Conservation (phyloP, 768 basidiomycete species). For the Leccinum truebloodii region DNA sequence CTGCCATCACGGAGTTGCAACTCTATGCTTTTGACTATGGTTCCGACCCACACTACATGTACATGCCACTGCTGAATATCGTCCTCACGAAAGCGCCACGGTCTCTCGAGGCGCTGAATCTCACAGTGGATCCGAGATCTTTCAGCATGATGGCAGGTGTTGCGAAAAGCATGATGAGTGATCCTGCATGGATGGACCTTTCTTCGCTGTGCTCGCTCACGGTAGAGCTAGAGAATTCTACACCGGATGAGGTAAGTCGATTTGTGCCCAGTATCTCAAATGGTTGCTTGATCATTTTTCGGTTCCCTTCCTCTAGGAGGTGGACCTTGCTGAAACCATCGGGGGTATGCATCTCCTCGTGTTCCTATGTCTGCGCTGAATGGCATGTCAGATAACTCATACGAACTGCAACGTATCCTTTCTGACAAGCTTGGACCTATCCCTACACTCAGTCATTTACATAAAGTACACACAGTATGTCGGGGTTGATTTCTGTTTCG, state of each 20-base stretch:
- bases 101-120: not conserved
- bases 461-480: too few relatives aligned
- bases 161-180: not conserved
- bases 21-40: not conserved
- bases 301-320: too few relatives aligned
- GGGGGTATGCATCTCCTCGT: too few relatives aligned
- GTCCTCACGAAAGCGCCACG: not conserved
- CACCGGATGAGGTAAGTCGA: not conserved
- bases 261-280: not conserved
- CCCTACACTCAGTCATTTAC: too few relatives aligned
- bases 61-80: not conserved
- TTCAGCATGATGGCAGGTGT: not conserved
- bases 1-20: not conserved
- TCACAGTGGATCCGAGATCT: not conserved
- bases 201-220: not conserved
- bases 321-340: too few relatives aligned
- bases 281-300: not conserved
- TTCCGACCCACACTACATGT: not conserved
- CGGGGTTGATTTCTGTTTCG: too few relatives aligned
- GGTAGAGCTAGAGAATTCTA: not conserved
- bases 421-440: too few relatives aligned
- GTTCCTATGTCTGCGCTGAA: too few relatives aligned
- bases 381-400: too few relatives aligned
- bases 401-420: too few relatives aligned
- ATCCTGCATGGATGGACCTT: not conserved